These are phyloP conservation scores for Penicillium sp. DNA, from an alignment of 2,329 filamentous ascomycete genomes.

Conservation along the genomic window DNA sequence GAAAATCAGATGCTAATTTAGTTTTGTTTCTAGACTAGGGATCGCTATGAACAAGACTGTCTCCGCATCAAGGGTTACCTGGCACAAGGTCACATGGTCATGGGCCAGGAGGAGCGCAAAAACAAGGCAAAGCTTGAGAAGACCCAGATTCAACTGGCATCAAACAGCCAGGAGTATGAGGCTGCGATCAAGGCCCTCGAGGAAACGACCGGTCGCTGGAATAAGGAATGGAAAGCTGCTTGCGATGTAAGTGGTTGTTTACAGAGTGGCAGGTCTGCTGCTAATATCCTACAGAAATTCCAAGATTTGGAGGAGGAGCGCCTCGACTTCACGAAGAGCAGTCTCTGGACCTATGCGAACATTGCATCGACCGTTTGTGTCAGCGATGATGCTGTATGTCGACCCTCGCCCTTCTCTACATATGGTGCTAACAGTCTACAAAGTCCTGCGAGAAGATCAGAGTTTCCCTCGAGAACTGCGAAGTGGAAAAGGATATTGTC, in stretches of 20 bases:
- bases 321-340: slow-evolving; percentile 95
- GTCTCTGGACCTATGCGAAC: slow-evolving; percentile 96
- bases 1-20: not conserved
- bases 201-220: slow-evolving; percentile 93
- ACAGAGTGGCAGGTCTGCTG: not conserved
- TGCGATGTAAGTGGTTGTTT: slow-evolving; percentile 57
- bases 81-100: slow-evolving; percentile 98
- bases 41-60: slow-evolving; percentile 95
- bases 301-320: slow-evolving; percentile 97
- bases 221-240: slow-evolving; percentile 95
- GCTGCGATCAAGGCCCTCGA: slow-evolving; percentile 86
- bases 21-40: slow-evolving; percentile 60
- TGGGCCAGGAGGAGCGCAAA: slow-evolving; percentile 97
- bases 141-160: slow-evolving; percentile 90
- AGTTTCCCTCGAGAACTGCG: slow-evolving; percentile 85
- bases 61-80: slow-evolving; percentile 98
- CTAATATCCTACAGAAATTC: slow-evolving; percentile 64
- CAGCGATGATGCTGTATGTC: slow-evolving; percentile 72
- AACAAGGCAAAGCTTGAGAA: slow-evolving; percentile 99
- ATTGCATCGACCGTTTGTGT: slow-evolving; percentile 96
- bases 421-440: slow-evolving; percentile 9
- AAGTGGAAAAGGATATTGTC: slow-evolving; percentile 91
- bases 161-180: slow-evolving; percentile 90
- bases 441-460: slow-evolving; percentile 91
- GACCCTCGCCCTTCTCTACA: not conserved